phyloP scores from a whole-genome alignment of 2,329 filamentous ascomycete genomes.

The Magnaporthiopsis rhizophila region DNA sequence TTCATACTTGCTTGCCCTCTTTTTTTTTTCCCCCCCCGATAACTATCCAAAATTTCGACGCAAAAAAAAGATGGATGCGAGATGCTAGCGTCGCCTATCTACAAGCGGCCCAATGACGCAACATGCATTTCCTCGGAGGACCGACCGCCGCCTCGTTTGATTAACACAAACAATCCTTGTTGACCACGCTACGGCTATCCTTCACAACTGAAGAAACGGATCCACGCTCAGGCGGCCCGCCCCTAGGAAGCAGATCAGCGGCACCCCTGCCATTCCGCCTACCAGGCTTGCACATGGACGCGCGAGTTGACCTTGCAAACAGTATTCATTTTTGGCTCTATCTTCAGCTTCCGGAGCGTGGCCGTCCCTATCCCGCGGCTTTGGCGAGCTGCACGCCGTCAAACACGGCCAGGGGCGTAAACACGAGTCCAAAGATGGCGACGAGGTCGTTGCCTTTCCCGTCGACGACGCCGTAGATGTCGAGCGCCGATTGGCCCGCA shows the following conservation, averaged over 20 bases:
- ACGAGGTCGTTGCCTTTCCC: constrained; percentile 11
- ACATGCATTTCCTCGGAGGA: too few relatives aligned
- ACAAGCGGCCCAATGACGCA: too few relatives aligned
- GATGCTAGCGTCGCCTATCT: too few relatives aligned
- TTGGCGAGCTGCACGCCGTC: constrained; percentile 9
- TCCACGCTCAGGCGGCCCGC: not conserved
- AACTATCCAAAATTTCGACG: too few relatives aligned
- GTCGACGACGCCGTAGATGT: constrained; percentile 14
- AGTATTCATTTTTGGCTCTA: constrained; percentile 3
- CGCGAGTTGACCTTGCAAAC: not conserved
- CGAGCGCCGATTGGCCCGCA: constrained; percentile 10
- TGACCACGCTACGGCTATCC: too few relatives aligned
- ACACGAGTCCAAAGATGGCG: constrained; percentile 13
- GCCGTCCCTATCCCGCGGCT: constrained; percentile 6
- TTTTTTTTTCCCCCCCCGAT: too few relatives aligned
- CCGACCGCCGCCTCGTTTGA: too few relatives aligned
- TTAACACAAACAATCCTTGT: too few relatives aligned
- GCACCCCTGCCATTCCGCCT: not conserved
- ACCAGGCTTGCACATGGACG: not conserved
- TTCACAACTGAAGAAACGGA: not conserved
- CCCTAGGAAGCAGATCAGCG: not conserved
- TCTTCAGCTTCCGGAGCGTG: constrained; percentile 3
- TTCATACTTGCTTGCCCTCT: too few relatives aligned
- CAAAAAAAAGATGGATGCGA: too few relatives aligned
- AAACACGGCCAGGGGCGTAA: constrained; percentile 13